A percentile compares a stretch with the other conserved stretches of the same genome.
phyloP scores from a whole-genome alignment of 306 rosid species.

The Styphnolobium japonicum region DNA sequence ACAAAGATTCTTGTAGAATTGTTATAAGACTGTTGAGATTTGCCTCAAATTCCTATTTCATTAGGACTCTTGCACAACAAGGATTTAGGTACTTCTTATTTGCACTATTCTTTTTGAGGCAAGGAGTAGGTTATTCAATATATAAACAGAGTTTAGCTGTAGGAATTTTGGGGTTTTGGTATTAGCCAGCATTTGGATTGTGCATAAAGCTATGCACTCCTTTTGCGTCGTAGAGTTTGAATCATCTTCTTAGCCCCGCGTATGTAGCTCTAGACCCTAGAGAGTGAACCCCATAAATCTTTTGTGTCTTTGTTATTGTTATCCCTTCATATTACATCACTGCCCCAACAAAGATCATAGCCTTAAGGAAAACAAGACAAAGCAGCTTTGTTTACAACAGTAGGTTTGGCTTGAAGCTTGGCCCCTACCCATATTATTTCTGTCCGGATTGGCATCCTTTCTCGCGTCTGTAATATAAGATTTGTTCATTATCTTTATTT shows the following conservation, averaged over 20 bases:
- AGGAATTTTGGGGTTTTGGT: neutral
- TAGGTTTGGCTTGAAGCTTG: neutral
- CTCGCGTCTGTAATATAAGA: neutral
- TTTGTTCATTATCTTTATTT: neutral
- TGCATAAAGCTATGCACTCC: neutral
- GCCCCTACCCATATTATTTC: conserved; percentile 11
- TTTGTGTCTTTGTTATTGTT: neutral
- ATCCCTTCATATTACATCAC: neutral
- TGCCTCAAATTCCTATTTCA: neutral
- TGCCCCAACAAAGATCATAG: neutral
- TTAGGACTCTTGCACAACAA: neutral
- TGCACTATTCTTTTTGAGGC: neutral
- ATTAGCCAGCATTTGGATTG: neutral
- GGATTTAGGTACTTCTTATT: neutral
- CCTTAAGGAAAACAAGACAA: conserved; percentile 2
- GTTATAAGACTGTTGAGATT: neutral
- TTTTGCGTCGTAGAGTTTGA: neutral
- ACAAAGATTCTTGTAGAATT: neutral
- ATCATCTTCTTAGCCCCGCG: neutral
- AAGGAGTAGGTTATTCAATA: neutral
- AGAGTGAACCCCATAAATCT: neutral
- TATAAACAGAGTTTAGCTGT: neutral
- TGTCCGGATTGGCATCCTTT: conserved; percentile 23
- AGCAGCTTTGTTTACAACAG: neutral
- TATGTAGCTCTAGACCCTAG: neutral